Evolutionary conservation across 2,329 filamentous ascomycete genomes (phyloP), one percentile per base, ranked within the genome.

Genomic region (Claviceps capensis): DNA sequence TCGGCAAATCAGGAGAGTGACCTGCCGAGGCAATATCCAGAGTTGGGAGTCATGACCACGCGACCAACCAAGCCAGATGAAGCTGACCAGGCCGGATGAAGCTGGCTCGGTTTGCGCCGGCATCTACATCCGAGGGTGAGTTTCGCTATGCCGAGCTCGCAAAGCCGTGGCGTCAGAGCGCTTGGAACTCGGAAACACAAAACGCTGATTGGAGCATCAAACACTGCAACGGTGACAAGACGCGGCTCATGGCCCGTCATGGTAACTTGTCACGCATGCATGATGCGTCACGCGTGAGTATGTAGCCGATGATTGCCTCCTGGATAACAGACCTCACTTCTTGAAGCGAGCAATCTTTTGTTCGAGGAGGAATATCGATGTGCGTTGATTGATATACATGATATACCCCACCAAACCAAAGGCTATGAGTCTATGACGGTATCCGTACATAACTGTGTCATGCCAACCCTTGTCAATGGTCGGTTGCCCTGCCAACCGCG

Each of bases 21-120:
- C 16, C 8, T 16, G 38, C 30, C 30, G 16, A 9, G 8, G 8
- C 38, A 17, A 41, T 41, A 13, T 16, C n/a, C 16, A 16, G 16
- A 17, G 14, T 8, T 17, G 16, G 14, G n/a, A 41, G 38, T 9
- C 38, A 41, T 8, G n/a, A 17, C 38, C 38, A 41, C 38, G 38
- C 38, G 38, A 9, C 38, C 41, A 43, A 7, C 19, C n/a, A 11
- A 23, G 22, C 48, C 42, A 38, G 38, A 40, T 44, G 40, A 44
- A 50, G 41, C 19, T 26, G 57, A n/a, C n/a, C n/a, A 11, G 38
- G 22, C 48, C 42, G 48, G 38, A 40, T 44, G 40, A 44, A 50
- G 41, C 19, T 26, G 57, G 59, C 61, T 69, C 67, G 67, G 67
- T 59, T 69, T 69, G 65, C 55, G 49, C 58, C 67, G 67, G 67